Conservation (phyloP, 1,284 basidiomycete genomes). For the Cerioporus squamosus region DNA sequence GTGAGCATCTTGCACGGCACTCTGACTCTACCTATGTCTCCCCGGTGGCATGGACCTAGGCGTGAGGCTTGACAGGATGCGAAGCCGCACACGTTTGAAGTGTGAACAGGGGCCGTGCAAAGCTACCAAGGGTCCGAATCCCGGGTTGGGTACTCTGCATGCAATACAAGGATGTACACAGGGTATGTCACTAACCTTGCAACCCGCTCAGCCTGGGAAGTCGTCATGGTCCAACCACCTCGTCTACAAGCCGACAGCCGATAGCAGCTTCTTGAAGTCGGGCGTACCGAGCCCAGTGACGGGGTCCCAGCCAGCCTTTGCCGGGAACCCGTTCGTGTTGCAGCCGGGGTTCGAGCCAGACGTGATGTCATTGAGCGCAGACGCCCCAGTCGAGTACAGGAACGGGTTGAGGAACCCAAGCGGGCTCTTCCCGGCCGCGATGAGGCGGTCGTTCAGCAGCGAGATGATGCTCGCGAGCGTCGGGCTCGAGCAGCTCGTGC, state of each 20-base stretch:
- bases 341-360: constrained; percentile 36
- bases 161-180: no score
- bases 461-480: constrained; percentile 54
- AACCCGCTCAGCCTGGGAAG: no score
- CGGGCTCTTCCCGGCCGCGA: constrained; percentile 40
- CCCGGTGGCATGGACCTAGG: no score
- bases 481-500: constrained; percentile 50
- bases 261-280: constrained; percentile 29
- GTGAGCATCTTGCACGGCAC: no score
- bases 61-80: no score
- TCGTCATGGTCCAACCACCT: not conserved
- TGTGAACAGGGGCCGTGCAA: no score
- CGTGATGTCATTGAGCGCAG: constrained; percentile 49
- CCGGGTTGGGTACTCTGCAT: no score
- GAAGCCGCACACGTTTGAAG: no score
- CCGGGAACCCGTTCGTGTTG: constrained; percentile 40
- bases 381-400: constrained; percentile 33
- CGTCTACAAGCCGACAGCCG: constrained; percentile 12
- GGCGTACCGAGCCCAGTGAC: constrained; percentile 38
- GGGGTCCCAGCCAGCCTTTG: constrained; percentile 43
- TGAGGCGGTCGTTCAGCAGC: constrained; percentile 56
- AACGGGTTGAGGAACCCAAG: constrained; percentile 55
- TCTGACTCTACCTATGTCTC: no score
- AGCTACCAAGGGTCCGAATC: no score
- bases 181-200: no score